These are phyloP conservation scores for Endoconidiophora laricicola DNA, from an alignment of 2,329 filamentous ascomycete species.

Conservation along the genomic window DNA sequence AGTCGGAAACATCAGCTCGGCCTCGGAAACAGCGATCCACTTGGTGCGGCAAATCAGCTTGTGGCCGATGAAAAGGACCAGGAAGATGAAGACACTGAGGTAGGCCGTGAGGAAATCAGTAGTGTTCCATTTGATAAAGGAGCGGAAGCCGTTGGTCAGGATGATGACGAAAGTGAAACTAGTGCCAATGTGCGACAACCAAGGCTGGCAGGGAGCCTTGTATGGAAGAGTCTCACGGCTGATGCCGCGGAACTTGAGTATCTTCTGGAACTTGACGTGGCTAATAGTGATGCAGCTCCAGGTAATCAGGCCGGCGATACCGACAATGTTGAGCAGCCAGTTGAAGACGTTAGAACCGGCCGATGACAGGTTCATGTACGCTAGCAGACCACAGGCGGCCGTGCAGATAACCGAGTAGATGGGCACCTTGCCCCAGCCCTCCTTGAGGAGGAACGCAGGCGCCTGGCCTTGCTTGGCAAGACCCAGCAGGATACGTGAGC, in stretches of 20 bases:
- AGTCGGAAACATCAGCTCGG: constrained; percentile 19
- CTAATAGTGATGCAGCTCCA: constrained; percentile 51
- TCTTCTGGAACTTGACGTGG: constrained; percentile 50
- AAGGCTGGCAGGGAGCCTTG: constrained; percentile 44
- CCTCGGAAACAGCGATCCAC: constrained; percentile 22
- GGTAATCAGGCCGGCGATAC: constrained; percentile 51
- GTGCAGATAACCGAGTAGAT: constrained; percentile 37
- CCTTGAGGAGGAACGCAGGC: constrained; percentile 40
- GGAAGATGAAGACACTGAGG: constrained; percentile 46
- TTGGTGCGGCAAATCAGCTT: constrained; percentile 32
- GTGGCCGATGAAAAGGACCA: constrained; percentile 42
- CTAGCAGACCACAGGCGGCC: constrained; percentile 43
- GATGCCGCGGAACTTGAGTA: constrained; percentile 38
- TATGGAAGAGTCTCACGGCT: constrained; percentile 42
- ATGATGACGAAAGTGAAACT: constrained; percentile 48
- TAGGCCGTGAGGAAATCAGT: constrained; percentile 48
- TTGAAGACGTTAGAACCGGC: constrained; percentile 45
- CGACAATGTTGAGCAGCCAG: constrained; percentile 57
- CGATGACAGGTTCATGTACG: constrained; percentile 48
- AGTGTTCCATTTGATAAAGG: constrained; percentile 46
- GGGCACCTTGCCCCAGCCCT: constrained; percentile 45
- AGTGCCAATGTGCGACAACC: constrained; percentile 46
- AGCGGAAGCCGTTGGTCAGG: constrained; percentile 51
- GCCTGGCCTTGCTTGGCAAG: constrained; percentile 49
- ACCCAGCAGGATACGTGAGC: constrained; percentile 49